Percentiles rank a stretch among this genome's conserved stretches.
Conservation (phyloP, 176 grass and related monocot species). For the Rhynchospora pubera region DNA sequence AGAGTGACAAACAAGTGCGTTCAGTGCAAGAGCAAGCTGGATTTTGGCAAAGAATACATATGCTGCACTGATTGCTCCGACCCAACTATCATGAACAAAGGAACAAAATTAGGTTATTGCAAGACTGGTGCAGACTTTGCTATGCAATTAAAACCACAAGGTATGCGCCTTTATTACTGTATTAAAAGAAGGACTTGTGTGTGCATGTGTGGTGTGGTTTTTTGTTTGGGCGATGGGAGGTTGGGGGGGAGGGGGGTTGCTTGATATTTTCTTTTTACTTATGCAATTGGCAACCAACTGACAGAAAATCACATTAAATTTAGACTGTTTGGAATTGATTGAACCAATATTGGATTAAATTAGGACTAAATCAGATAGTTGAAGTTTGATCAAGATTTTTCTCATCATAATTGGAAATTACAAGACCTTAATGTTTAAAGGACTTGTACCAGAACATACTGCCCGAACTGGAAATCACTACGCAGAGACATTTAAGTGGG, state of each 20-base stretch:
- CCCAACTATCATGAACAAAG: slow-evolving; percentile 47
- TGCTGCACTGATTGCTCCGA: slow-evolving; percentile 81
- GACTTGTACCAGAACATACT: neutral
- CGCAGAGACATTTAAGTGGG: slow-evolving; percentile 66
- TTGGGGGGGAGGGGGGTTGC: neutral
- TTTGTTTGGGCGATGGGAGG: neutral
- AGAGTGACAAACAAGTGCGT: slow-evolving; percentile 49
- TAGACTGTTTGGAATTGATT: neutral
- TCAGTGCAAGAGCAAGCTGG: slow-evolving; percentile 65
- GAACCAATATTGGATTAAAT: neutral
- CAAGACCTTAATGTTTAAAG: neutral
- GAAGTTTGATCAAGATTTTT: neutral
- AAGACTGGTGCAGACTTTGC: slow-evolving; percentile 41
- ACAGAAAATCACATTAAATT: neutral
- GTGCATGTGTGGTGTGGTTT: neutral
- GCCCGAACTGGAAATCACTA: slow-evolving; percentile 2
- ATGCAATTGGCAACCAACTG: neutral
- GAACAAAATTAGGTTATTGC: slow-evolving; percentile 59
- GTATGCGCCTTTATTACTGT: slow-evolving; percentile 25
- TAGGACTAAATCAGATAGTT: neutral
- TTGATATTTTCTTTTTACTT: neutral
- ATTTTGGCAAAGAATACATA: slow-evolving; percentile 70
- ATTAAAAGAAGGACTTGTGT: neutral
- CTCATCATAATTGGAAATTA: neutral
- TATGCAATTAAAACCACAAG: slow-evolving; percentile 60